A percentile compares a stretch with the other conserved stretches of the same genome.
phyloP scores from a whole-genome alignment of 345 rosid genomes.

The Psidium friedrichsthalianum region DNA sequence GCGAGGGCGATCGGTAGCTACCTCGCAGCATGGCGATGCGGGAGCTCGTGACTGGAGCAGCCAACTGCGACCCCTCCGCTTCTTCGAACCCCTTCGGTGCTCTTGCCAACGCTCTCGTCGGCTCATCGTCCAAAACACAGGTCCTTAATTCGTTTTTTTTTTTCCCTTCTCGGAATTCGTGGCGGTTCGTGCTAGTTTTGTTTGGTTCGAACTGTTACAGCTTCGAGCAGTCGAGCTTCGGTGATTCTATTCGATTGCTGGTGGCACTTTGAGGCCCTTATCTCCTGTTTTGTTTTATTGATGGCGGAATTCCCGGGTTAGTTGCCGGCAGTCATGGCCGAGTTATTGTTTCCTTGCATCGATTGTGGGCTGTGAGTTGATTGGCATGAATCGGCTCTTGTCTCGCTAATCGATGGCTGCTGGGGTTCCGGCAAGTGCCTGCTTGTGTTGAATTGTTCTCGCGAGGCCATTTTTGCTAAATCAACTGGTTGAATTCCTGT shows the following conservation, averaged over 20 bases:
- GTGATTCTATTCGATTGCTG: background rate
- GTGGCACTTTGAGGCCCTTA: background rate
- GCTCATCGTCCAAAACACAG: conserved; percentile 91
- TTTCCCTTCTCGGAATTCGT: background rate
- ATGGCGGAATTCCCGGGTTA: background rate
- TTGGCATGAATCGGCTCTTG: background rate
- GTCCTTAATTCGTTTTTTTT: conserved; percentile 13
- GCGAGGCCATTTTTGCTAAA: background rate
- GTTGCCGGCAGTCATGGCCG: background rate
- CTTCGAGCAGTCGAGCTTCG: background rate
- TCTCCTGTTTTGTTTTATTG: background rate
- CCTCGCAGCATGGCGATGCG: conserved; percentile 72
- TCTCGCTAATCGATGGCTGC: background rate
- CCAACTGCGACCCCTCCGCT: conserved; percentile 89
- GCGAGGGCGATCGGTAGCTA: background rate
- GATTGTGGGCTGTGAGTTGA: background rate
- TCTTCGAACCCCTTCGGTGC: conserved; percentile 90
- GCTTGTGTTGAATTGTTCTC: background rate
- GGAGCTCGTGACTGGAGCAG: conserved; percentile 88
- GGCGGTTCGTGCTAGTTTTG: background rate
- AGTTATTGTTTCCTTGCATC: background rate
- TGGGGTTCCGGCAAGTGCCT: background rate
- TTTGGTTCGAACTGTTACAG: background rate
- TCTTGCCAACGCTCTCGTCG: conserved; percentile 81
- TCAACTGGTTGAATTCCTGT: background rate